Conservation (phyloP, 106 monocot species). For the Dactylorhiza incarnata region DNA sequence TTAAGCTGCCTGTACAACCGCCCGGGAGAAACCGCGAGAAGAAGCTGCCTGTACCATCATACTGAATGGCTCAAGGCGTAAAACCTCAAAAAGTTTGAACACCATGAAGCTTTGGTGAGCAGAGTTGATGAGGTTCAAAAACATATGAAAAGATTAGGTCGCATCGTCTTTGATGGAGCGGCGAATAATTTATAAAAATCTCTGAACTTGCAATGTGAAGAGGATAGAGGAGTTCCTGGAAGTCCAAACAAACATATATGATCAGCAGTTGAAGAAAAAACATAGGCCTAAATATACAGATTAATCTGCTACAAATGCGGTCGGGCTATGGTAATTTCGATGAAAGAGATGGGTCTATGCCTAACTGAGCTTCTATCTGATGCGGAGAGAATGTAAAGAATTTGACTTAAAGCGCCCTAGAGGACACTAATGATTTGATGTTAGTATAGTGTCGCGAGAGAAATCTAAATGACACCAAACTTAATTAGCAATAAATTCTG, state of each 20-base stretch:
- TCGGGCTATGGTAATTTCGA: no score
- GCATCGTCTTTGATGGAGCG: background rate
- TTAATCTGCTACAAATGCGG: no score
- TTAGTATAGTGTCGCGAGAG: no score
- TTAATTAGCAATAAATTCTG: no score
- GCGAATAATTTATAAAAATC: background rate
- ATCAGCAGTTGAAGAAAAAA: background rate
- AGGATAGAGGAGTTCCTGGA: background rate
- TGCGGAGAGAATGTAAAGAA: no score
- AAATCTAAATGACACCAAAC: no score
- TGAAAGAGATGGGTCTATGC: no score
- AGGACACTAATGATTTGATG: no score
- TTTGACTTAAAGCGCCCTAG: no score
- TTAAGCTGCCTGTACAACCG: background rate
- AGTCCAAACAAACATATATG: background rate
- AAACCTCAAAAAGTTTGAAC: background rate
- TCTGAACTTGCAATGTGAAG: background rate
- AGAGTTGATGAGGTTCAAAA: background rate
- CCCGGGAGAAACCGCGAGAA: background rate
- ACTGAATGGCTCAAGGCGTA: background rate
- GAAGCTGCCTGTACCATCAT: background rate
- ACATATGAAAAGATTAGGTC: background rate
- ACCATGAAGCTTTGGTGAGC: background rate
- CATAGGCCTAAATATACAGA: background rate
- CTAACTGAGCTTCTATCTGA: no score